Evolutionary conservation across 768 basidiomycete species (phyloP), one percentile per base, ranked within the genome.

Genomic region (Exidia glandulosa): DNA sequence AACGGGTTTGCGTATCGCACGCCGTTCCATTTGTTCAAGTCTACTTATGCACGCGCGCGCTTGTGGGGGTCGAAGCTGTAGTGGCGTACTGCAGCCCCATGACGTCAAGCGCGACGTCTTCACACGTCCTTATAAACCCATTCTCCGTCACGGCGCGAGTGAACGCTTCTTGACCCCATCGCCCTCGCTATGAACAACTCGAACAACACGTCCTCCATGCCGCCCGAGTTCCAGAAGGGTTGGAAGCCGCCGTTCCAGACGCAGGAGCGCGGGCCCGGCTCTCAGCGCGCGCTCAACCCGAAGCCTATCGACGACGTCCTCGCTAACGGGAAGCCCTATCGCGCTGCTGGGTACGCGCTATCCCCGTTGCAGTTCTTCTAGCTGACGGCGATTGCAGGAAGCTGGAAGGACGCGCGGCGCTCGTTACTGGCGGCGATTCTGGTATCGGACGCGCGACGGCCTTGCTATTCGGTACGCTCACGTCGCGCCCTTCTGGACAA

Each of bases 391-490:
- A 19, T 6, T 19, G 10, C 41, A 45, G 41, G 48, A 79, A 80
- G 70, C 70, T 81, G 34, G 67, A 75, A 57, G 79, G 76, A 13
- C 77, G 77, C 68, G 76, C 72, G 59, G 74, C 76, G 1, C 67
- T 82, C 64, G 72, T 81, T 58, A 81, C 79, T 1, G 80, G 80
- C 33, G 77, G 73, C 27, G 80, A 81, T 65, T 77, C 75, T 19
- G 78, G 79, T 23, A 81, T 79, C 55, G 79, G 79, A 12, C 65
- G 77, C 23, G 69, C 74, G 27, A 70, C 73, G 12, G 78, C 78
- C 2, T 69, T 78, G 59, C 72, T 77, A 14, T 73, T 72, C 50
- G 71, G 73, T 71, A 47, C 27, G 69, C n/a, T 54, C 7, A 10
- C 12, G 3, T 5, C 23, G 27, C 13, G 10, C 16, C 25, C 12